Evolutionary conservation across 495 filamentous ascomycete species (phyloP), one percentile per base, ranked within the genome.

Genomic region (Echria macrotheca): DNA sequence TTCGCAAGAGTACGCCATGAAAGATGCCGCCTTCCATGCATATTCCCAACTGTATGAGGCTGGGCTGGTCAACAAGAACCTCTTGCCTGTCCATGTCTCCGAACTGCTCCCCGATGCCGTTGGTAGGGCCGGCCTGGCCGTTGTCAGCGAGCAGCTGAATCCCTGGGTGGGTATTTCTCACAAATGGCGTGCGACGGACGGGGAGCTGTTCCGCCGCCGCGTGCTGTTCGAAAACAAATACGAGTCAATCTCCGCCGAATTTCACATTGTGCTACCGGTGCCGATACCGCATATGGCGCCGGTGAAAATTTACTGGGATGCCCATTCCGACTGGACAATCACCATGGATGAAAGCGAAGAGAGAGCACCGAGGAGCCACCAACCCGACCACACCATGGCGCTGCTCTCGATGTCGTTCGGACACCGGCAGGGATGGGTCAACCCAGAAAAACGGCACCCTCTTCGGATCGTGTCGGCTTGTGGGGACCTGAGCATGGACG

Each of bases 1-100:
- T 4, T 85, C 84, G 1, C 88, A 96, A 61, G 80, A 74, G 31
- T 82, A 75, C 42, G 91, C 93, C 4, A 80, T 72, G 53, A 86
- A 84, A 53, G 93, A 96, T 59, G 84, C 87, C 2, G 87, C 89
- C 0, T 93, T 95, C 44, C 77, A 88, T 56, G 87, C 90, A 10
- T 95, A 91, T 58, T 65, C 75, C 21, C 74, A 73, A 2, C 73
- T 98, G 0, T 81, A 89, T 57, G 49, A 78, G 26, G 82, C 77
- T 32, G 83, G 84, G 0, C 68, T 95, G 18, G 66, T 96, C 17
- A 89, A 90, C 42, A 78, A 95, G 33, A 79, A 95, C 53, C 71
- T 96, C 1, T 69, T 96, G 46, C 91, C 93, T 1, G 51, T 69
- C 9, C 65, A 52, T 39, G 63, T 57, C 1, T 56, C 66, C 14